These are phyloP conservation scores for Stentor roeselii DNA, from an alignment of 73 alveolate genomes.

Conservation along the genomic window DNA sequence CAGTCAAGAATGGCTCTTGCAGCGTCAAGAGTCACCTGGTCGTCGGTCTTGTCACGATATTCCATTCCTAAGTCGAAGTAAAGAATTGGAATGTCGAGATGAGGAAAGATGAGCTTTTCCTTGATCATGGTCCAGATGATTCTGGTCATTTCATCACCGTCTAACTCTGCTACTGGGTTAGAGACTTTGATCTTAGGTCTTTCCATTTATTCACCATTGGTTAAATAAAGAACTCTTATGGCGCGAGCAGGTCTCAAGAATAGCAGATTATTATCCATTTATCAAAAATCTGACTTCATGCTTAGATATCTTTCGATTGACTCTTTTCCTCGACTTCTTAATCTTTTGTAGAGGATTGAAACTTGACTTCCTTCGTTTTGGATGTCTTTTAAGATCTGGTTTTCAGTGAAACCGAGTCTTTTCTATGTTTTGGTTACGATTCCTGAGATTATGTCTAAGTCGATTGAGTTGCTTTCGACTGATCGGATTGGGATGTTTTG, in stretches of 20 bases:
- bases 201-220: conserved; percentile 20
- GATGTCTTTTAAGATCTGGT: not conserved
- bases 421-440: not conserved
- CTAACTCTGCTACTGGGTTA: conserved; percentile 86
- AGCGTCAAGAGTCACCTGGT: conserved; percentile 78
- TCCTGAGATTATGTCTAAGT: not conserved
- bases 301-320: not conserved
- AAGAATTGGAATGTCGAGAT: conserved; percentile 70
- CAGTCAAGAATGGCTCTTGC: conserved; percentile 73
- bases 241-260: too few species aligned
- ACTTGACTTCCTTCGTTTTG: conserved; percentile 16
- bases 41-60: conserved; percentile 80
- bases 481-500: not conserved
- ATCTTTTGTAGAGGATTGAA: not conserved
- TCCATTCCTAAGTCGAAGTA: conserved; percentile 87
- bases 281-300: too few species aligned
- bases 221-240: too few species aligned
- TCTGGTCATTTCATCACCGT: conserved; percentile 75
- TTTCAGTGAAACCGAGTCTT: conserved; percentile 1
- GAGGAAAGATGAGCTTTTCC: conserved; percentile 78
- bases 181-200: conserved; percentile 64
- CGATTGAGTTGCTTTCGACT: not conserved
- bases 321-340: not conserved
- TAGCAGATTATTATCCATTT: too few species aligned
- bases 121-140: conserved; percentile 51